phyloP scores from a whole-genome alignment of 2,329 filamentous ascomycete genomes.

The Penicillium italicum region DNA sequence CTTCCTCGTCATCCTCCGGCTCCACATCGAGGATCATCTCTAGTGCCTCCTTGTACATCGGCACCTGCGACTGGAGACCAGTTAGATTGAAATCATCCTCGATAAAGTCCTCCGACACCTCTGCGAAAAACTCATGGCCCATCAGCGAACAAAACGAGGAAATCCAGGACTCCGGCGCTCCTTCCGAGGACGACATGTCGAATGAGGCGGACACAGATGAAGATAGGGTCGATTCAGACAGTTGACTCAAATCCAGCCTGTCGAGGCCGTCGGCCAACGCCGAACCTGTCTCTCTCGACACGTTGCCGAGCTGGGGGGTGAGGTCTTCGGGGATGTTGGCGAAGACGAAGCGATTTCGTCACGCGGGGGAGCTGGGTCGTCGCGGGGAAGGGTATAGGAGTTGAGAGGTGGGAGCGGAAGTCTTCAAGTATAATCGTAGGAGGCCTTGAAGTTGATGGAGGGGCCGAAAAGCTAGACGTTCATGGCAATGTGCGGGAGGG shows the following conservation, averaged over 20 bases:
- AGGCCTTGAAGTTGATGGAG: neutral
- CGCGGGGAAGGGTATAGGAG: constrained; percentile 5
- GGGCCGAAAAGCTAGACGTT: constrained; percentile 26
- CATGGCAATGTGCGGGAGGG: constrained; percentile 33
- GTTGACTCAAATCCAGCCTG: constrained; percentile 47
- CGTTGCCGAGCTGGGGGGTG: constrained; percentile 36
- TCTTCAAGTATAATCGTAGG: neutral
- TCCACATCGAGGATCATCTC: constrained; percentile 99
- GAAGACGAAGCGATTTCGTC: constrained; percentile 22
- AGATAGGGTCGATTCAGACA: constrained; percentile 43
- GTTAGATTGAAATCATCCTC: constrained; percentile 99
- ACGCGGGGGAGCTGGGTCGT: constrained; percentile 7
- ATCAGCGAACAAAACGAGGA: constrained; percentile 92
- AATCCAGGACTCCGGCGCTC: constrained; percentile 85
- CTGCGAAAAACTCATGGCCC: constrained; percentile 97
- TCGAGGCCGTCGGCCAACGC: constrained; percentile 48
- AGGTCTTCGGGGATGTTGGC: constrained; percentile 14
- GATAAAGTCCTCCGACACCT: constrained; percentile 98
- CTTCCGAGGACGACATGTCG: constrained; percentile 46
- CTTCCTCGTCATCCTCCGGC: constrained; percentile 75
- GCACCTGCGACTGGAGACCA: constrained; percentile 87
- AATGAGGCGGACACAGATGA: constrained; percentile 39
- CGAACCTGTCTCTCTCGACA: constrained; percentile 46
- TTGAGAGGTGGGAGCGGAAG: neutral
- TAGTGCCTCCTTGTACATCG: constrained; percentile 97